phyloP scores from a whole-genome alignment of 2,329 filamentous ascomycete species.

The Xylaria sp. region DNA sequence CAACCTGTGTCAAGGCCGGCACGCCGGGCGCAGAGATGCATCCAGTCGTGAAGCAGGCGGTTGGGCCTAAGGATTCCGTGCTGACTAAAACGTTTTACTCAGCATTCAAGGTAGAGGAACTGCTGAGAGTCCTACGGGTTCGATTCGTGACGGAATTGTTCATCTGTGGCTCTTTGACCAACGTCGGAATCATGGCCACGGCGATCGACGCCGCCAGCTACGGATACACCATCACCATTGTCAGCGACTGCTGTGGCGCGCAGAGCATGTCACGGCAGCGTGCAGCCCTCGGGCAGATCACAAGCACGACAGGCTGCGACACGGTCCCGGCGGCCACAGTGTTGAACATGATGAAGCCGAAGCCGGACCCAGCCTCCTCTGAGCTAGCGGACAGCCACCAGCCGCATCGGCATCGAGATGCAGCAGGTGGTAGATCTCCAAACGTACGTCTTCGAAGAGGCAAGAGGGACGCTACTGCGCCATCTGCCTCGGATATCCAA shows the following conservation, averaged over 20 bases:
- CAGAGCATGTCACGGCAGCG: conserved; percentile 75
- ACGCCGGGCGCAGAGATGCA: conserved; percentile 61
- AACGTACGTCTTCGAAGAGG: conserved; percentile 46
- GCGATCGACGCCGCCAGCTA: conserved; percentile 90
- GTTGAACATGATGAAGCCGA: conserved; percentile 53
- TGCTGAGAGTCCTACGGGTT: conserved; percentile 83
- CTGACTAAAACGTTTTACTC: conserved; percentile 85
- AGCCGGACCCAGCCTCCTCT: conserved; percentile 40
- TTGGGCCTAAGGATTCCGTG: conserved; percentile 62
- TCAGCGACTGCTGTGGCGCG: conserved; percentile 91
- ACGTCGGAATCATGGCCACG: conserved; percentile 90
- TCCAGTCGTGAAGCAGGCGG: conserved; percentile 54
- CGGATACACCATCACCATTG: conserved; percentile 84
- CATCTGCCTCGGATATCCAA: conserved; percentile 45
- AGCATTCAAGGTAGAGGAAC: conserved; percentile 78
- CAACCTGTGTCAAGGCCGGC: conserved; percentile 57
- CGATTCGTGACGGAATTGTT: conserved; percentile 90
- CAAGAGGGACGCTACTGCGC: conserved; percentile 40
- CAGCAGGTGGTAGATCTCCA: conserved; percentile 41
- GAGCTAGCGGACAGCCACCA: conserved; percentile 35
- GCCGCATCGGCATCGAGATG: conserved; percentile 32
- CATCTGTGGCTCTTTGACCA: conserved; percentile 86
- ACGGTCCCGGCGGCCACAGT: conserved; percentile 70
- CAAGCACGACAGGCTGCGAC: conserved; percentile 79
- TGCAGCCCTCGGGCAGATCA: conserved; percentile 76